Evolutionary conservation across 495 filamentous ascomycete species (phyloP).

Genomic region (Sabuloglossum arenarium): DNA sequence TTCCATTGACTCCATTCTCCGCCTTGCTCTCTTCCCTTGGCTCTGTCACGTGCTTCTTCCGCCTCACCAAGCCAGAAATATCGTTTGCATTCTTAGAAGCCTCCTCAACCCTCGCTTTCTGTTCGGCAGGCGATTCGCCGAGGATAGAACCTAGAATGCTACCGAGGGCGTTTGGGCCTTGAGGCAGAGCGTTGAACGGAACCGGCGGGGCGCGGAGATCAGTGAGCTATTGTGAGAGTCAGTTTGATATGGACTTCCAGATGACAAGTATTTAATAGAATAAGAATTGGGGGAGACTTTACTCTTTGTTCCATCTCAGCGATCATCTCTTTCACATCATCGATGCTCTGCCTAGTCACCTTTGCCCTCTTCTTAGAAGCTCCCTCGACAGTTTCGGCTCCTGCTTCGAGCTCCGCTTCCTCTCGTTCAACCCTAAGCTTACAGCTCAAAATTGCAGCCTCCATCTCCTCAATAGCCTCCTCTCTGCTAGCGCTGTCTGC

Average conservation of each 20-base stretch:
- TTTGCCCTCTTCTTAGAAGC: conserved; percentile 21
- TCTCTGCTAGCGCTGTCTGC: conserved; percentile 49
- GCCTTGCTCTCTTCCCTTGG: neutral
- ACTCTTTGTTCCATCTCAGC: conserved; percentile 72
- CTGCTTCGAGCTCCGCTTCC: conserved; percentile 34
- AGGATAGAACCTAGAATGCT: conserved; percentile 58
- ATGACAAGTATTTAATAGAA: neutral
- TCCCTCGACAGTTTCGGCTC: conserved; percentile 12
- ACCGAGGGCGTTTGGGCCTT: conserved; percentile 28
- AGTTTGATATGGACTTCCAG: neutral
- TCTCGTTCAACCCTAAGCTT: conserved; percentile 54
- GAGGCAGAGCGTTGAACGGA: conserved; percentile 31
- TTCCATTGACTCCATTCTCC: neutral
- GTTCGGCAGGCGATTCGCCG: conserved; percentile 38
- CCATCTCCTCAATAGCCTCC: conserved; percentile 58
- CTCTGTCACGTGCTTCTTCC: conserved; percentile 34
- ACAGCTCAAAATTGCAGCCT: conserved; percentile 64
- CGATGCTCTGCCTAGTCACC: conserved; percentile 41
- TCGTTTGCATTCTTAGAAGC: conserved; percentile 68
- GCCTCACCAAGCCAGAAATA: conserved; percentile 57
- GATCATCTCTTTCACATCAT: conserved; percentile 71
- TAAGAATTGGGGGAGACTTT: conserved; percentile 14
- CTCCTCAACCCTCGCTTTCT: conserved; percentile 49
- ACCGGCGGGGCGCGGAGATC: conserved; percentile 57
- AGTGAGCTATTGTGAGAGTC: conserved; percentile 30